Conservation (phyloP, 2,329 filamentous ascomycete species). For the Xylogone sp. region DNA sequence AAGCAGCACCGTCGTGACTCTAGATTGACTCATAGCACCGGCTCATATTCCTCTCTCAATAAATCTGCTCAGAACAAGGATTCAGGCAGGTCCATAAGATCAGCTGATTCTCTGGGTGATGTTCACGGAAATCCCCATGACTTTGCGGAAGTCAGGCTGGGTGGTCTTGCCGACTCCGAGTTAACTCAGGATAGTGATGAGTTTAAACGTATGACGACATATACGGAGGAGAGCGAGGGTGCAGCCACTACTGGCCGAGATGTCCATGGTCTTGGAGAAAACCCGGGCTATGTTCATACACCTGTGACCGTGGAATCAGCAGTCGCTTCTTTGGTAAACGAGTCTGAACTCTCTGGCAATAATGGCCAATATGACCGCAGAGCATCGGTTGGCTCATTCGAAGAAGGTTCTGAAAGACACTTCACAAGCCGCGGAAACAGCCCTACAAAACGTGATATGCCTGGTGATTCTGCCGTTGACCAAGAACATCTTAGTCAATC, state of each 20-base stretch:
- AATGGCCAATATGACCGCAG: slow-evolving; percentile 30
- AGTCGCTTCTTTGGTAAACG: slow-evolving; percentile 81
- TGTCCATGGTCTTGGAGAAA: slow-evolving; percentile 67
- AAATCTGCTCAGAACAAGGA: slow-evolving; percentile 48
- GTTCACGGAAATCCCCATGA: slow-evolving; percentile 26
- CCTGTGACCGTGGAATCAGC: slow-evolving; percentile 77
- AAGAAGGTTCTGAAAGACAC: slow-evolving; percentile 28
- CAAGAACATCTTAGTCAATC: slow-evolving; percentile 16
- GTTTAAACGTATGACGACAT: slow-evolving; percentile 46
- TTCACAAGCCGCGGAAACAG: slow-evolving; percentile 35
- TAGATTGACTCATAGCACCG: slow-evolving; percentile 45
- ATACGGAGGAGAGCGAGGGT: slow-evolving; percentile 54
- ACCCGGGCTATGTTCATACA: slow-evolving; percentile 72
- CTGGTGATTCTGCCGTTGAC: slow-evolving; percentile 12
- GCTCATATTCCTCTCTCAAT: slow-evolving; percentile 60
- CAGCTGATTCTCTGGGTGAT: slow-evolving; percentile 24
- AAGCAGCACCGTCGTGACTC: slow-evolving; percentile 54
- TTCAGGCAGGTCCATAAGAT: slow-evolving; percentile 53
- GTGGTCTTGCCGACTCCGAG: slow-evolving; percentile 36
- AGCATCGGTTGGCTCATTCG: slow-evolving; percentile 27
- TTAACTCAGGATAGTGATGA: slow-evolving; percentile 43
- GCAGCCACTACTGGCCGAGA: slow-evolving; percentile 61
- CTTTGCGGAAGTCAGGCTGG: slow-evolving; percentile 27
- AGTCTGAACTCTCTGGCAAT: slow-evolving; percentile 66
- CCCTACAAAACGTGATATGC: slow-evolving; percentile 33